phyloP scores from a whole-genome alignment of 2,329 filamentous ascomycete genomes.

The Stagonosporopsis rhizophila region DNA sequence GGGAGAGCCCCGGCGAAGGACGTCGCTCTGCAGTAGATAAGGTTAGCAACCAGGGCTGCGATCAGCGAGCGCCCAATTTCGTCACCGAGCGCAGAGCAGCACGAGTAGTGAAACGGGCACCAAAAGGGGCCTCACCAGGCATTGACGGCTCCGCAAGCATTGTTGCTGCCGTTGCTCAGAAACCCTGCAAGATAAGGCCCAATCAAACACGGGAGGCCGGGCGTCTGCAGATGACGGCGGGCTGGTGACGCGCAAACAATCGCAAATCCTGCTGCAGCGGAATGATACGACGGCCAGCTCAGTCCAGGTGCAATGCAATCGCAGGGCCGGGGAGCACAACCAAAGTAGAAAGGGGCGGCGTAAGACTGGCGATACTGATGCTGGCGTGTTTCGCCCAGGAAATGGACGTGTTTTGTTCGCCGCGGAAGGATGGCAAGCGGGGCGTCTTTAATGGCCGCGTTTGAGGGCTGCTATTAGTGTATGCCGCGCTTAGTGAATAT shows the following conservation, averaged over 20 bases:
- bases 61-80: slow-evolving; percentile 35
- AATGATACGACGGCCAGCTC: slow-evolving; percentile 16
- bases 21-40: slow-evolving; percentile 49
- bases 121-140: slow-evolving; percentile 50
- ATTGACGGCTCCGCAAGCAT: slow-evolving; percentile 53
- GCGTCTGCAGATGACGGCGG: slow-evolving; percentile 23
- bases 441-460: slow-evolving; percentile 26
- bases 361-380: slow-evolving; percentile 45
- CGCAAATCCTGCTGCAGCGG: slow-evolving; percentile 25
- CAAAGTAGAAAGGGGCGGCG: slow-evolving; percentile 27
- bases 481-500: slow-evolving; percentile 27
- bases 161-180: slow-evolving; percentile 42
- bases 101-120: slow-evolving; percentile 45
- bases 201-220: slow-evolving; percentile 43
- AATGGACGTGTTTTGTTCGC: slow-evolving; percentile 25
- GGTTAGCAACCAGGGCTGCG: slow-evolving; percentile 22
- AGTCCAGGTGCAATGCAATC: slow-evolving; percentile 2
- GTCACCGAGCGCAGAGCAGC: slow-evolving; percentile 33
- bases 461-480: slow-evolving; percentile 24
- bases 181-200: slow-evolving; percentile 41
- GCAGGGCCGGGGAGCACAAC: slow-evolving; percentile 6
- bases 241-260: slow-evolving; percentile 33
- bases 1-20: slow-evolving; percentile 63
- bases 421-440: slow-evolving; percentile 26
- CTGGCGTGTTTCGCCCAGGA: slow-evolving; percentile 34